Percentiles rank a stretch among this genome's conserved stretches.
phyloP scores from a whole-genome alignment of 1,284 basidiomycete genomes.

The Malassezia sp. region DNA sequence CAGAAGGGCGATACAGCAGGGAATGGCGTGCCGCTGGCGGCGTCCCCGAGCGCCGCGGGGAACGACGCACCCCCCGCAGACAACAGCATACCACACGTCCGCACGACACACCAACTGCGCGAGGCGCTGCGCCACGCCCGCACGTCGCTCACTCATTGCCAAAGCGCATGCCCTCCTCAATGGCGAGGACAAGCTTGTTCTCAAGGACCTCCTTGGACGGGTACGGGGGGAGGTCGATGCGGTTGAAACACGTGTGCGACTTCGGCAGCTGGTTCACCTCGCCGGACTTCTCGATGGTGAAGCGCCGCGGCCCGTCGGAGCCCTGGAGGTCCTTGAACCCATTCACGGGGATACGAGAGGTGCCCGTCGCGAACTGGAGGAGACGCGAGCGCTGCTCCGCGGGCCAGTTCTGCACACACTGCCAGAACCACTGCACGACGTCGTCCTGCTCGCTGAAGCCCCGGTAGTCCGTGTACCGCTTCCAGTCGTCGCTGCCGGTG shows the following conservation, averaged over 20 bases:
- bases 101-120: too few species aligned
- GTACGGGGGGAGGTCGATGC: slow-evolving; percentile 46
- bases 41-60: too few species aligned
- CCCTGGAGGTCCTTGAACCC: slow-evolving; percentile 98
- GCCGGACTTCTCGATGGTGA: slow-evolving; percentile 46
- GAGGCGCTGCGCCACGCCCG: too few species aligned
- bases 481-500: slow-evolving; percentile 59
- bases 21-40: too few species aligned
- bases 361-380: slow-evolving; percentile 88
- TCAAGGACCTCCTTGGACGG: slow-evolving; percentile 37
- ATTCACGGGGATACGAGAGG: slow-evolving; percentile 91
- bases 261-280: slow-evolving; percentile 44
- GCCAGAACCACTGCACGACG: slow-evolving; percentile 99
- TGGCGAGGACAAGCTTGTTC: slow-evolving; percentile 42
- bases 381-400: slow-evolving; percentile 87
- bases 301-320: slow-evolving; percentile 67
- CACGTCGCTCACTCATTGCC: slow-evolving; percentile 43
- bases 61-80: too few species aligned
- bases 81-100: too few species aligned
- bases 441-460: slow-evolving; percentile 49
- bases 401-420: slow-evolving; percentile 90
- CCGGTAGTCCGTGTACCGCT: slow-evolving; percentile 56
- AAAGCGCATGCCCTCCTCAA: slow-evolving; percentile 43
- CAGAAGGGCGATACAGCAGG: too few species aligned
- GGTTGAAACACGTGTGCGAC: slow-evolving; percentile 46